Base-by-base conservation (phyloP, 768 basidiomycete species). In the Calocybe indica region DNA sequence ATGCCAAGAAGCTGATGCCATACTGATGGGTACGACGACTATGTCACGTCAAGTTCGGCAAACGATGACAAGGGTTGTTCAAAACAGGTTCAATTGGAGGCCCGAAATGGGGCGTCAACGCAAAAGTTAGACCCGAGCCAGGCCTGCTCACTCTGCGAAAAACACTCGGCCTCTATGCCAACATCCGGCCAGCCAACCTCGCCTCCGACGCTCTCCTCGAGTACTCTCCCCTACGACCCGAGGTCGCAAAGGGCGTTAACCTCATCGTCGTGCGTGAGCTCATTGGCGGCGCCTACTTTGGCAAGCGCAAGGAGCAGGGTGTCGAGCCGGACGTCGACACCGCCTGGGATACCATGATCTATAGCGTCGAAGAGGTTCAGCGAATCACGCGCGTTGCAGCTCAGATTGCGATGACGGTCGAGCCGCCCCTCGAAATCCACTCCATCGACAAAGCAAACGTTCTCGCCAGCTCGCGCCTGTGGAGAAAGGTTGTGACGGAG, bases 371-470 rank as follows among this genome's bases (percentile, higher is more conserved):
- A 10, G 96, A 99, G 65, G 87, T 99, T 37, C 77, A 94, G 66
- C 81, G 96, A 39, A 98, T 99, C 56, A 94, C 95, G 2, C 83
- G 92, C 12, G 93, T 98, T 37, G 96, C 95, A 8, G 94, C 90
- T 34, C 87, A 91, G 66, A 88, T 98, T 56, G 94, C 96, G 13
- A 66, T 92, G 43, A 73, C 85, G 15, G 69, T 81, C 5, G 75
- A 87, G 60, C 96, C 96, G 4, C 92, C 94, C 13, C 75, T 95
- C 40, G 76, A 82, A 14, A 84, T 99, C 49, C 90, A 92, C 67
- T 95, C 92, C 0, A 75, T 99, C 64, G 96, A 99, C 75, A 99
- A 99, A 70, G 96, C 96, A 46, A 99, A 99, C 67, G 96, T 99
- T 14, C 82, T 99, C 47, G 96, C 96, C 15, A 89, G 82, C 60